Conservation (phyloP, 73 alveolate species). For the Paramecium pentaurelia region DNA sequence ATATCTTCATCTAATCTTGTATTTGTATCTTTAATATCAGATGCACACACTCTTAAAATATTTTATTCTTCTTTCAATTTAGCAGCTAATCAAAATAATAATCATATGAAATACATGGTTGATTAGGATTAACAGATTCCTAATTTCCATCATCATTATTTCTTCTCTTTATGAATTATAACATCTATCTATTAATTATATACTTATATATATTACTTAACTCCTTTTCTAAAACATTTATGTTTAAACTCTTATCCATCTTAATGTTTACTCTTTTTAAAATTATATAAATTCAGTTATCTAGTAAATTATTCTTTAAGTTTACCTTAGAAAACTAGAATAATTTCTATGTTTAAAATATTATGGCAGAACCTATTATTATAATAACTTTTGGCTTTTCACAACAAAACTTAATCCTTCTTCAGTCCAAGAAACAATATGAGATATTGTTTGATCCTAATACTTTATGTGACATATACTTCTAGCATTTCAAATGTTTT, state of each 20-base stretch:
- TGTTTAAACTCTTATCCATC: conserved; percentile 39
- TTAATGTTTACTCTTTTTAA: conserved; percentile 37
- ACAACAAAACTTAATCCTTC: conserved; percentile 39
- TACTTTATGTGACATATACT: background rate
- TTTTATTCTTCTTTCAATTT: conserved; percentile 39
- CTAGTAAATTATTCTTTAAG: background rate
- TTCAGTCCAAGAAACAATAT: conserved; percentile 44
- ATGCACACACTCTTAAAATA: conserved; percentile 26
- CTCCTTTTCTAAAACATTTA: conserved; percentile 38
- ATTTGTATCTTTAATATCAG: conserved; percentile 43
- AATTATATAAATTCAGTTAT: conserved; percentile 42
- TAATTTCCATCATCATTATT: conserved; percentile 30
- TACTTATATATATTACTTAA: background rate
- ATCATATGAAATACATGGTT: background rate
- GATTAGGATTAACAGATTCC: conserved; percentile 34
- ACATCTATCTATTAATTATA: background rate
- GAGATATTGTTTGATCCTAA: conserved; percentile 5
- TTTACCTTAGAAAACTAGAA: conserved; percentile 29
- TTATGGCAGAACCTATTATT: conserved; percentile 19
- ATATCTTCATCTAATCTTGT: conserved; percentile 30
- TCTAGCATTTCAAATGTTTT: conserved; percentile 43
- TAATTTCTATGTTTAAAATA: conserved; percentile 42
- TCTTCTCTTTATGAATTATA: conserved; percentile 9
- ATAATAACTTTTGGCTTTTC: background rate
- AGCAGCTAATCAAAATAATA: background rate